These are phyloP conservation scores for Glonium stellatum DNA, from an alignment of 495 filamentous ascomycete species.

Conservation along the genomic window DNA sequence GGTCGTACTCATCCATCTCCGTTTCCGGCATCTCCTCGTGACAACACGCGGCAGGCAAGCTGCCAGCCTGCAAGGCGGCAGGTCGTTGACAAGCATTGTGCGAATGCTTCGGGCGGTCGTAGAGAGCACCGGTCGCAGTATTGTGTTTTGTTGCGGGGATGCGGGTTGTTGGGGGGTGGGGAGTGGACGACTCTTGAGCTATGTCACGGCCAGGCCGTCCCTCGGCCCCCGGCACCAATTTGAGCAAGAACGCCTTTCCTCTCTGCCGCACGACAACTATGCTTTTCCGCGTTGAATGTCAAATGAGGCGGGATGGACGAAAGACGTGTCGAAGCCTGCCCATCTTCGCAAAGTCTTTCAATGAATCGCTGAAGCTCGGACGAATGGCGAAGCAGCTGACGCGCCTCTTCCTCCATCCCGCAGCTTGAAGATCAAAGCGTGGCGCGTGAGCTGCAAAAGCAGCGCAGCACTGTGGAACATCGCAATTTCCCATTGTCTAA, in stretches of 20 bases:
- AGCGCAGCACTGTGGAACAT: no score
- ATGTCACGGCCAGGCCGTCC: background rate
- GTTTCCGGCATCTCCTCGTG: background rate
- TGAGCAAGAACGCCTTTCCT: background rate
- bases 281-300: conserved; percentile 1
- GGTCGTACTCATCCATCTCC: conserved; percentile 22
- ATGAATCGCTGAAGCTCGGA: background rate
- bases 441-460: no score
- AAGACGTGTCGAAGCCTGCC: background rate
- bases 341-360: background rate
- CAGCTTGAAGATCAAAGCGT: no score
- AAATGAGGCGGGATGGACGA: background rate
- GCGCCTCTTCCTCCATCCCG: no score
- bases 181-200: background rate
- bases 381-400: no score
- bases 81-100: background rate
- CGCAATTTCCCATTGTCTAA: no score
- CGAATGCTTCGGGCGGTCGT: background rate
- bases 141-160: background rate
- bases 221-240: background rate
- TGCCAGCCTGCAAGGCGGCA: background rate
- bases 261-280: background rate
- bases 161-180: background rate
- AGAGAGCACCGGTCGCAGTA: background rate
- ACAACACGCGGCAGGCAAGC: background rate